Evolutionary conservation across 1,284 basidiomycete species (phyloP).

Genomic region (Ganoderma boninense): DNA sequence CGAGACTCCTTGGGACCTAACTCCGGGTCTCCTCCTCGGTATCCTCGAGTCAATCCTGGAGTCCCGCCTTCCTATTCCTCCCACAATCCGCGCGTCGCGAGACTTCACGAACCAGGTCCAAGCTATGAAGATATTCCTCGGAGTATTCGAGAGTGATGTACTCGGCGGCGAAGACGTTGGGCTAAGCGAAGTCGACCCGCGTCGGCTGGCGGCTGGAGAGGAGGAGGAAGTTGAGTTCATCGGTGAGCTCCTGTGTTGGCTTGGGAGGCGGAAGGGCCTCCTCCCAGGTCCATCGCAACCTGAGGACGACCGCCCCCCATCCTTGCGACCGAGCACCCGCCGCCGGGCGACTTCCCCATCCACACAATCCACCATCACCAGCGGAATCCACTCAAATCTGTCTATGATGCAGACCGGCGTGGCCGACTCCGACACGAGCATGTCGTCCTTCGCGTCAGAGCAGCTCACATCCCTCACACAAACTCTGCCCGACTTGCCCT

Average conservation of each 20-base stretch:
- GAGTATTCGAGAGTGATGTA: constrained; percentile 76
- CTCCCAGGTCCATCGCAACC: constrained; percentile 34
- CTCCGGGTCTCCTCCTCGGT: constrained; percentile 71
- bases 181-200: constrained; percentile 68
- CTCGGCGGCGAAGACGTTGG: constrained; percentile 62
- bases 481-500: constrained; percentile 28
- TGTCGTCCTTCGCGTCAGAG: constrained; percentile 43
- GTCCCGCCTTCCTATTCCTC: constrained; percentile 55
- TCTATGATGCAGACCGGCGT: constrained; percentile 40
- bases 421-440: constrained; percentile 45
- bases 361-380: constrained; percentile 46
- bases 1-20: constrained; percentile 71
- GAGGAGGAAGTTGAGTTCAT: constrained; percentile 71
- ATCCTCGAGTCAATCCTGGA: constrained; percentile 68
- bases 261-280: constrained; percentile 57
- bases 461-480: constrained; percentile 34
- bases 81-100: constrained; percentile 49
- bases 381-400: constrained; percentile 43
- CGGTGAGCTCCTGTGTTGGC: constrained; percentile 70
- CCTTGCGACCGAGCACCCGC: constrained; percentile 10
- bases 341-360: constrained; percentile 42
- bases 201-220: constrained; percentile 64
- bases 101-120: constrained; percentile 52
- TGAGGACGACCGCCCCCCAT: constrained; percentile 16
- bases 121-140: constrained; percentile 82